Evolutionary conservation across 176 grass and related monocot species (phyloP), one percentile per base, ranked within the genome.

Genomic region (Musa beccarii): DNA sequence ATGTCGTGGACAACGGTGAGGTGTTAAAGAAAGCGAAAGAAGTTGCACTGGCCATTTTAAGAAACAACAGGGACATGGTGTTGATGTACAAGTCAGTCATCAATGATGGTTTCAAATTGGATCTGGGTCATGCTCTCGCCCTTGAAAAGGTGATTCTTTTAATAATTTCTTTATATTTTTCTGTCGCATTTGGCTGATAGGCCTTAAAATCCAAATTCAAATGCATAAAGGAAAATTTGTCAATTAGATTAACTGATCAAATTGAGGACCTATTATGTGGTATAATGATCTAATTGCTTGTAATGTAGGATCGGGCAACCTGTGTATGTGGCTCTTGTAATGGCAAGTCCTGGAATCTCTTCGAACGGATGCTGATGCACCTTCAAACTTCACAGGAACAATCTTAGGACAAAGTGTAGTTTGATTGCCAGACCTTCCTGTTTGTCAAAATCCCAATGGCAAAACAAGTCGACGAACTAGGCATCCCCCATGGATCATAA

Each of bases 51-150:
- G 85, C 87, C 53, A 97, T 93, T 24, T 70, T 85, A 0, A 97
- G 68, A 76, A 97, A 93, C 63, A 97, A 97, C 59, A 73, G 64
- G 43, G 87, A 93, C 68, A 74, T 97, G 61, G 90, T 93, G 11
- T 19, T 87, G 77, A 83, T 84, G 25, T 97, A 93, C 76, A 92
- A 93, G 79, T 89, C 93, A 19, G 88, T 93, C 75, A 81, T 97
- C 75, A 97, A 97, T 82, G 93, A 97, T 50, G 93, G 93, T 10
- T 86, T 93, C 56, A 87, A 87, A 70, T 77, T 97, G 63, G 86
- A 97, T 29, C 66, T 97, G 64, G 55, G 68, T 34, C 78, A 86
- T 78, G 93, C 90, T 74, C 86, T 84, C 73, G 22, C 75, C 29
- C 85, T 97, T 69, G 93, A 97, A 74, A 90, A 97, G 93, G 93